These are phyloP conservation scores for Diplocarpon mali DNA, from an alignment of 2,329 filamentous ascomycete species.

Conservation along the genomic window DNA sequence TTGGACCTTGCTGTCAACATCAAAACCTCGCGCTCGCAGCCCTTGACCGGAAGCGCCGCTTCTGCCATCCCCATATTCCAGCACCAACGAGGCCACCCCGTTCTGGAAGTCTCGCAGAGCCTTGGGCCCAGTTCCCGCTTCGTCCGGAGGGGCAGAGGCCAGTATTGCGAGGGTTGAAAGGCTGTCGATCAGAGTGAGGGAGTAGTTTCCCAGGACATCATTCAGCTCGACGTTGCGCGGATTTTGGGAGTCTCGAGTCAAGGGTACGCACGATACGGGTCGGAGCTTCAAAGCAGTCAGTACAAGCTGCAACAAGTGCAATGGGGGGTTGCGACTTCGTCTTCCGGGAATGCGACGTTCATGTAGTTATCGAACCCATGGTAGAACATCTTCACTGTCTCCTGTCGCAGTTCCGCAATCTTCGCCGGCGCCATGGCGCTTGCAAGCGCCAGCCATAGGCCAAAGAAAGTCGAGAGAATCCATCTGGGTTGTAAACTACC, in stretches of 20 bases:
- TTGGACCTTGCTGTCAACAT: constrained; percentile 95
- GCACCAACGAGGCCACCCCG: constrained; percentile 64
- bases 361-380: constrained; percentile 97
- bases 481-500: constrained; percentile 17
- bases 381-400: constrained; percentile 77
- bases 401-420: constrained; percentile 44
- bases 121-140: constrained; percentile 42
- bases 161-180: constrained; percentile 89
- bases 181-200: constrained; percentile 88
- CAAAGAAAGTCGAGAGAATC: constrained; percentile 15
- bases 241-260: constrained; percentile 74
- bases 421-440: constrained; percentile 42
- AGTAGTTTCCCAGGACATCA: constrained; percentile 95
- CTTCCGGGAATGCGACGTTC: constrained; percentile 85
- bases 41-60: constrained; percentile 58
- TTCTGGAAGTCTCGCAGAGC: constrained; percentile 68
- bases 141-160: constrained; percentile 57
- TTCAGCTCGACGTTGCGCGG: constrained; percentile 78
- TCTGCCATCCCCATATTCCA: constrained; percentile 78
- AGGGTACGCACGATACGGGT: constrained; percentile 71
- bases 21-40: constrained; percentile 67
- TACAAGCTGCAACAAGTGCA: not conserved
- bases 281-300: constrained; percentile 46
- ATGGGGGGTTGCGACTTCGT: constrained; percentile 47
- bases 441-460: constrained; percentile 20